phyloP scores from a whole-genome alignment of 257 asterid genomes.

The Przewalskia tangutica region DNA sequence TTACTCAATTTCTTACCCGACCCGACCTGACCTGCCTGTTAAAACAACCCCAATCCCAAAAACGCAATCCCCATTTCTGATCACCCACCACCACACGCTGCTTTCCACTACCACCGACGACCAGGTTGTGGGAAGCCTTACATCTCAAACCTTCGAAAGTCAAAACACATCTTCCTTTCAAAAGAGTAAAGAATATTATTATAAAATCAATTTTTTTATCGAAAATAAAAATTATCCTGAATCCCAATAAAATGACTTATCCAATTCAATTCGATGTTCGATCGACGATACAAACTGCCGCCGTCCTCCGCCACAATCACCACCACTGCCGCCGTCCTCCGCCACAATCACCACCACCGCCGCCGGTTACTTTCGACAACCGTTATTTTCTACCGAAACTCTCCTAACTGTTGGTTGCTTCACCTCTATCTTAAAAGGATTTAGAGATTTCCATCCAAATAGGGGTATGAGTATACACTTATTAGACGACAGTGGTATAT shows the following conservation, averaged over 20 bases:
- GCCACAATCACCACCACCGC: conserved; percentile 12
- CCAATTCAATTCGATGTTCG: conserved; percentile 40
- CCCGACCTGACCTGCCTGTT: too few species aligned
- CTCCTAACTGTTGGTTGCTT: conserved; percentile 13
- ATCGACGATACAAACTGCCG: conserved; percentile 55
- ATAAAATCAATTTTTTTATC: background rate
- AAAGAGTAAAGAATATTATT: background rate
- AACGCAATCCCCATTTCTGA: too few species aligned
- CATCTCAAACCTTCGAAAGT: background rate
- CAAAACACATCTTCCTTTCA: background rate
- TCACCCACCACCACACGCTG: too few species aligned
- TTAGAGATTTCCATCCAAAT: too few species aligned
- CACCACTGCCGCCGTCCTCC: conserved; percentile 28
- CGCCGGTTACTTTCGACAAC: conserved; percentile 25
- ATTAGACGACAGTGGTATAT: too few species aligned
- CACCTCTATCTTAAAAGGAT: background rate
- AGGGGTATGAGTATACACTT: too few species aligned
- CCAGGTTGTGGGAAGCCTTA: background rate
- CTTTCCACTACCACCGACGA: too few species aligned
- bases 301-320: conserved; percentile 35
- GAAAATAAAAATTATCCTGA: background rate
- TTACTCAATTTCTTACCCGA: too few species aligned
- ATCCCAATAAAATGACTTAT: background rate
- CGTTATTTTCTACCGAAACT: conserved; percentile 30
- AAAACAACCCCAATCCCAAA: too few species aligned